Base-by-base conservation (phyloP, 495 filamentous ascomycete genomes). In the Cenococcum geophilum region DNA sequence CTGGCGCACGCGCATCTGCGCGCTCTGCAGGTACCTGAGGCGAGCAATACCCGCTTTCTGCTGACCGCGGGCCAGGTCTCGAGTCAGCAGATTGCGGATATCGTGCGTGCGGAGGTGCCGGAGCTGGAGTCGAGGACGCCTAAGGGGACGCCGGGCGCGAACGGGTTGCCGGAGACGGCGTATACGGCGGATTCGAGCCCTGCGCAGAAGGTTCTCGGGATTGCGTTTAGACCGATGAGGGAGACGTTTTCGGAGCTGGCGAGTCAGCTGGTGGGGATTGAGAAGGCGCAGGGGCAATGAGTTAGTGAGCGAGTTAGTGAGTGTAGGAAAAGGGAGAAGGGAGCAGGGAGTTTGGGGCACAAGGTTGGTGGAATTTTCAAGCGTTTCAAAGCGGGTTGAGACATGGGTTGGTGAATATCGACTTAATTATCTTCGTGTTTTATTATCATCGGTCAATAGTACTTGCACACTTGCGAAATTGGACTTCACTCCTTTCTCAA, bases 201-300 rank as follows among this genome's bases (percentile, higher is more conserved):
- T 9, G 58, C 20, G 27, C 18, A 54, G 58, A 40, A 23, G 6
- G 32, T 60, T 12, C 53, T 56, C 9, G 52, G 59, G 22, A 5
- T 57, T 22, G 35, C 22, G 23, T 62, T 11, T 3, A 45, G 21
- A 22, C 6, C 21, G 18, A 37, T 57, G 52, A 42, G 50, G 53
- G 60, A 62, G 23, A 62, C 60, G 18, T 61, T 61, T 23, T 20
- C 14, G 6, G 25, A 57, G 18, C 34, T 57, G 20, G 60, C 35
- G n/a, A 32, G 5, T 20, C 60, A 62, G 32, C 53, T 62, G 36
- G n/a, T 62, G 52, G 60, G 49, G 34, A 57, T 62, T 43, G 52
- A 62, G 57, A 53, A 37, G 27, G 20, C 40, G 40, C 40, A 45
- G 18, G 40, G 6, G 27, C 27, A 32, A 6, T 32, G 6, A 6